Evolutionary conservation across 768 basidiomycete genomes (phyloP).

Genomic region (Trametes cinnabarina): DNA sequence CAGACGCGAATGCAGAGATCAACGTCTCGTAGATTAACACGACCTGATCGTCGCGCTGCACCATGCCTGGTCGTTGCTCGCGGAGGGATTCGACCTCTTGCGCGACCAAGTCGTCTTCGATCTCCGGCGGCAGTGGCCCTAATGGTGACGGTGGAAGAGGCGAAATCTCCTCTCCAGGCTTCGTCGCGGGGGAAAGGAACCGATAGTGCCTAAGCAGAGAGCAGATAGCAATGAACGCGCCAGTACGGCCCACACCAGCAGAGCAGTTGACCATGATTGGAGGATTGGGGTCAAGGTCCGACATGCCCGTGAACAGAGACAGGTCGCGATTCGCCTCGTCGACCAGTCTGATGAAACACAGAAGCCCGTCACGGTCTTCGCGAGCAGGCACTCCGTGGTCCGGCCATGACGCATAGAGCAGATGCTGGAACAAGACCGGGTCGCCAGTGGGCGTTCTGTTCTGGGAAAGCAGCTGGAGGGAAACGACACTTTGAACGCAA

Average conservation of each 20-base stretch:
- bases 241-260: constrained; percentile 85
- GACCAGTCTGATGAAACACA: constrained; percentile 63
- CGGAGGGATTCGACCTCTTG: constrained; percentile 75
- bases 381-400: constrained; percentile 77
- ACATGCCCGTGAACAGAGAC: constrained; percentile 28
- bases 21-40: constrained; percentile 59
- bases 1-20: constrained; percentile 18
- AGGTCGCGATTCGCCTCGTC: constrained; percentile 57
- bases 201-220: constrained; percentile 69
- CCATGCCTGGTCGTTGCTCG: constrained; percentile 83
- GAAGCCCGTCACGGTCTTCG: constrained; percentile 56
- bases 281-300: constrained; percentile 53
- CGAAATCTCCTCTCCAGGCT: constrained; percentile 28
- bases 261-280: constrained; percentile 83
- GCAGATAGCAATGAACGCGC: constrained; percentile 77
- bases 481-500: constrained; percentile 61
- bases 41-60: constrained; percentile 67
- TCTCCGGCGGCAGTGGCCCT: constrained; percentile 49
- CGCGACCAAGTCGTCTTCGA: constrained; percentile 56
- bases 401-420: constrained; percentile 78
- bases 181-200: constrained; percentile 38
- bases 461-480: constrained; percentile 41
- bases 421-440: constrained; percentile 59
- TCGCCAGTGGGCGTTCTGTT: constrained; percentile 24
- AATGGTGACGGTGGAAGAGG: constrained; percentile 50